Evolutionary conservation across 2,329 filamentous ascomycete species (phyloP).

Genomic region (Aspergillus quadricinctus): DNA sequence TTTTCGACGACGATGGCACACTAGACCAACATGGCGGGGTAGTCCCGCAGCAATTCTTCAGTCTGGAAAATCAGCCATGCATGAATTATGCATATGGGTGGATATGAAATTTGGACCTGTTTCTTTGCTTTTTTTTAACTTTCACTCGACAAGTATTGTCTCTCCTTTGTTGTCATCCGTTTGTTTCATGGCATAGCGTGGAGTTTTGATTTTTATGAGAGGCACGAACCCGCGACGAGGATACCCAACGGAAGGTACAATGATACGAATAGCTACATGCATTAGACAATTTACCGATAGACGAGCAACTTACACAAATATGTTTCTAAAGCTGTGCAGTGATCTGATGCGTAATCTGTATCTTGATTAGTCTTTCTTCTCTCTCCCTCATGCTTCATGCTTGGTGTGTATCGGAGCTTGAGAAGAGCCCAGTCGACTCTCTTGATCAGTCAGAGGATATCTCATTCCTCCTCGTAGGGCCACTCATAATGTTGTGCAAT

Average conservation of each 20-base stretch:
- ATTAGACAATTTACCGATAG: constrained; percentile 11
- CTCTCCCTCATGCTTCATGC: not conserved
- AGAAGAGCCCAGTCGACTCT: too few species aligned
- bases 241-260: constrained; percentile 23
- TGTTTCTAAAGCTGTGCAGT: not conserved
- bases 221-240: constrained; percentile 20
- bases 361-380: not conserved
- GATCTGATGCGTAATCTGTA: not conserved
- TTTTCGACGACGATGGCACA: constrained; percentile 27
- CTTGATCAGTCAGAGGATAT: too few species aligned
- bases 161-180: constrained; percentile 6
- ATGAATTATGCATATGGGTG: constrained; percentile 34
- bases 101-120: constrained; percentile 19
- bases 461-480: too few species aligned
- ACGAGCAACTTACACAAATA: not conserved
- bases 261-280: constrained; percentile 8
- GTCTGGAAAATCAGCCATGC: constrained; percentile 24
- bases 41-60: constrained; percentile 23
- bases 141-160: not conserved
- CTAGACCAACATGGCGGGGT: constrained; percentile 20
- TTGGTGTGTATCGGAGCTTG: too few species aligned
- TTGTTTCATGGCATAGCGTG: constrained; percentile 30
- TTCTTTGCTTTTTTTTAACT: not conserved
- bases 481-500: not conserved
- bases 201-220: constrained; percentile 23